Conservation (phyloP, 495 filamentous ascomycete species). For the Hypoxylon cercidicola region DNA sequence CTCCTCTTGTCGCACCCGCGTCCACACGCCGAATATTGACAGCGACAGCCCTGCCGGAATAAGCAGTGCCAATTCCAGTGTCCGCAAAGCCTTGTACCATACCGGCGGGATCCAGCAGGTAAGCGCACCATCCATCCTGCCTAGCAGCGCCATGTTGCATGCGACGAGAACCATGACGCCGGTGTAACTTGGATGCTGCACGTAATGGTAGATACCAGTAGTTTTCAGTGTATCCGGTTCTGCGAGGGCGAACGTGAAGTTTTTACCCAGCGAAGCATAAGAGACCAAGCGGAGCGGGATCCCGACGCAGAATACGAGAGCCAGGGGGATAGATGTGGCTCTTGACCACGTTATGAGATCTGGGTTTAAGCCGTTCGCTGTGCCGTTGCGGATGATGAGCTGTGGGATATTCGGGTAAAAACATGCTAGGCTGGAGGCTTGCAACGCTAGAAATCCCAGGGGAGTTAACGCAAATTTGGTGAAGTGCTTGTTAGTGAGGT, state of each 20-base stretch:
- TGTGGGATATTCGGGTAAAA: slow-evolving; percentile 49
- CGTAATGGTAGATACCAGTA: slow-evolving; percentile 54
- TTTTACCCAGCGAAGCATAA: slow-evolving; percentile 53
- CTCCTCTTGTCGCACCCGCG: slow-evolving; percentile 54
- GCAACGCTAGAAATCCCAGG: slow-evolving; percentile 26
- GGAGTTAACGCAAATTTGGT: slow-evolving; percentile 9
- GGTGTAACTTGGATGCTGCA: slow-evolving; percentile 63
- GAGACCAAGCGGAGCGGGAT: slow-evolving; percentile 49
- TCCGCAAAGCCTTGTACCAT: slow-evolving; percentile 38
- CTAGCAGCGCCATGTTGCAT: slow-evolving; percentile 37
- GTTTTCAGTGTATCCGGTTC: slow-evolving; percentile 56
- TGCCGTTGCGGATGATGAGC: slow-evolving; percentile 29
- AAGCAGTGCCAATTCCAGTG: slow-evolving; percentile 22
- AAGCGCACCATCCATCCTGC: slow-evolving; percentile 38
- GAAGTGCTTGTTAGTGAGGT: slow-evolving; percentile 23
- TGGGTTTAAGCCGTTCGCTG: slow-evolving; percentile 42
- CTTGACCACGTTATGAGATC: slow-evolving; percentile 48
- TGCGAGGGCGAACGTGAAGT: slow-evolving; percentile 61
- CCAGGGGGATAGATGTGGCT: slow-evolving; percentile 32
- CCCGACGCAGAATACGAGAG: slow-evolving; percentile 47
- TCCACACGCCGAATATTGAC: slow-evolving; percentile 16
- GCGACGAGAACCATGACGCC: slow-evolving; percentile 37
- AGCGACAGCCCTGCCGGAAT: slow-evolving; percentile 12
- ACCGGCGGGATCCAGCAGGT: slow-evolving; percentile 49
- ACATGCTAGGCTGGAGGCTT: slow-evolving; percentile 20